Evolutionary conservation across 176 grass and related monocot species (phyloP).

Genomic region (Elymus sibiricus): DNA sequence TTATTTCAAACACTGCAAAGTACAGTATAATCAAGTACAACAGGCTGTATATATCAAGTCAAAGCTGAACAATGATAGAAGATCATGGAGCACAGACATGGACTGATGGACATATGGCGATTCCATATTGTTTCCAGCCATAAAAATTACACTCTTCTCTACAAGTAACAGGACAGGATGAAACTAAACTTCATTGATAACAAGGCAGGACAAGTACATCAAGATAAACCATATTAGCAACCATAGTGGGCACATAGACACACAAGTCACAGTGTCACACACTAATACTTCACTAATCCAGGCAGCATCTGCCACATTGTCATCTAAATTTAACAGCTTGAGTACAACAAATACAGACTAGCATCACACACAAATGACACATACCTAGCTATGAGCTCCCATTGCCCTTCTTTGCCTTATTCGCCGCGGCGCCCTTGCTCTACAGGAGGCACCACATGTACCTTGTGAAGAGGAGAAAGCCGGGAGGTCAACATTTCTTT

Average conservation of each 20-base stretch:
- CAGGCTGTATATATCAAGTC: background rate
- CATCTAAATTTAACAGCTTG: slow-evolving; percentile 24
- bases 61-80: too few relatives aligned
- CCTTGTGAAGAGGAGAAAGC: background rate
- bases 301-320: background rate
- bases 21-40: background rate
- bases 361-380: background rate
- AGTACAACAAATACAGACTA: background rate
- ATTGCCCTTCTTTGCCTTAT: slow-evolving; percentile 40
- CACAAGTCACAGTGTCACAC: background rate
- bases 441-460: slow-evolving; percentile 68
- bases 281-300: background rate
- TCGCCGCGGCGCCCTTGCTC: slow-evolving; percentile 29
- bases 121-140: background rate
- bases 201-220: background rate
- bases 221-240: background rate
- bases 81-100: background rate
- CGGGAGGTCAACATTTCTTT: background rate
- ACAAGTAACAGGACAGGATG: background rate
- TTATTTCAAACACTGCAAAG: background rate
- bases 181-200: slow-evolving; percentile 3
- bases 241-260: background rate
- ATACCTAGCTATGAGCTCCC: slow-evolving; percentile 37
- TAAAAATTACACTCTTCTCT: background rate
- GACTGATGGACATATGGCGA: background rate